Percentiles rank a stretch among this genome's conserved stretches.
Conservation (phyloP, 2,329 filamentous ascomycete species). For the Alternaria panax region DNA sequence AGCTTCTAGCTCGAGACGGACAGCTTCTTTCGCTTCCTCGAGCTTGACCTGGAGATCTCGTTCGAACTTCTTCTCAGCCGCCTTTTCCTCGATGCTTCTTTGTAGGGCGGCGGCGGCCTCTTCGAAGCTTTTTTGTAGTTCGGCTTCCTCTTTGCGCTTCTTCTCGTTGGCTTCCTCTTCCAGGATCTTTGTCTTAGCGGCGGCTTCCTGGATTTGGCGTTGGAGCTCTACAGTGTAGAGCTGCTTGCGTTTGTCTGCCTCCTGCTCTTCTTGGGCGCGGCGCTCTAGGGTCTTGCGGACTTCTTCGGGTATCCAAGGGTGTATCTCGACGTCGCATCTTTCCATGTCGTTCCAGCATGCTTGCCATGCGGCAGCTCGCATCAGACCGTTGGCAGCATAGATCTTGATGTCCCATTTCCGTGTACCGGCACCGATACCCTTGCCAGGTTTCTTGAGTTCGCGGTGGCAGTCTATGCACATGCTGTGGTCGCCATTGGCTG, state of each 20-base stretch:
- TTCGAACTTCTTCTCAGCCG: conserved; percentile 36
- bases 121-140: conserved; percentile 37
- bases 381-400: conserved; percentile 92
- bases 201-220: conserved; percentile 44
- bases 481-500: conserved; percentile 41
- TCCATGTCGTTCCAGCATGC: conserved; percentile 99
- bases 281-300: conserved; percentile 67
- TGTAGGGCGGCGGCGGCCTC: conserved; percentile 36
- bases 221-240: conserved; percentile 43
- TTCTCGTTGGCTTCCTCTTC: conserved; percentile 37
- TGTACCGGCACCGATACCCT: conserved; percentile 48
- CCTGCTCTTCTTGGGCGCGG: conserved; percentile 54
- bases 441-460: conserved; percentile 46
- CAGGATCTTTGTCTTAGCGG: conserved; percentile 34
- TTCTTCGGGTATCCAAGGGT: conserved; percentile 71
- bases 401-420: conserved; percentile 81
- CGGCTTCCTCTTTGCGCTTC: conserved; percentile 35
- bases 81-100: conserved; percentile 38
- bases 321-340: conserved; percentile 91
- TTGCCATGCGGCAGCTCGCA: conserved; percentile 89
- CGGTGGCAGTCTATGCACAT: conserved; percentile 60
- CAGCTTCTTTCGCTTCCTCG: conserved; percentile 43
- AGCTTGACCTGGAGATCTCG: conserved; percentile 37
- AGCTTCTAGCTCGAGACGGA: conserved; percentile 42
- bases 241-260: conserved; percentile 38